Evolutionary conservation across 2,329 filamentous ascomycete species (phyloP).

Genomic region (Pseudogymnoascus sp.): DNA sequence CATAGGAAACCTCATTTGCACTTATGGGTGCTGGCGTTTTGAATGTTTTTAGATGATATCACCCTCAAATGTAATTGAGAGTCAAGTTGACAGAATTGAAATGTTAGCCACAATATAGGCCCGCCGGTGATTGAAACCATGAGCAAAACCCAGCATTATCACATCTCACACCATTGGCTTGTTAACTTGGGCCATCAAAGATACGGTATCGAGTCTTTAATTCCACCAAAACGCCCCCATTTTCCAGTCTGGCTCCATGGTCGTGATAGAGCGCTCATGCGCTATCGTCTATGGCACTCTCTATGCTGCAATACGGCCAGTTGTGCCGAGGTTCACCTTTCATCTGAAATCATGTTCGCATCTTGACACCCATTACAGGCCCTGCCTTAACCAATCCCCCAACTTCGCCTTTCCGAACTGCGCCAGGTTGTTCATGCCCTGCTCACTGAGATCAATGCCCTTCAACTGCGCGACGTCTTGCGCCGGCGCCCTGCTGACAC

Average conservation of each 20-base stretch:
- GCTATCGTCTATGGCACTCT: constrained; percentile 2
- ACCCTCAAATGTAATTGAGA: neutral
- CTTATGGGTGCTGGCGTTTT: neutral
- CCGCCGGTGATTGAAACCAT: neutral
- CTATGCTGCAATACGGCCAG: constrained; percentile 7
- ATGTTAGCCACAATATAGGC: neutral
- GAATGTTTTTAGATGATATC: neutral
- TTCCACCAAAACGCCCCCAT: constrained; percentile 12
- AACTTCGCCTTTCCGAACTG: constrained; percentile 90
- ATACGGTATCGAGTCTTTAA: constrained; percentile 11
- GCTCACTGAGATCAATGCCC: constrained; percentile 91
- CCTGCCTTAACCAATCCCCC: constrained; percentile 84
- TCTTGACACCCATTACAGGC: constrained; percentile 46
- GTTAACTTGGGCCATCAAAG: neutral
- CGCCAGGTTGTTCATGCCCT: constrained; percentile 88
- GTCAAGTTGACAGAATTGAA: neutral
- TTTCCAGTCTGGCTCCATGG: constrained; percentile 4
- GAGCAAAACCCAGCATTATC: neutral
- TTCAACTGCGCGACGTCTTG: constrained; percentile 85
- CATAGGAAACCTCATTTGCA: neutral
- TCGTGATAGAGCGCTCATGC: neutral
- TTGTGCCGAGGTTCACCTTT: neutral
- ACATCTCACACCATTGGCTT: neutral
- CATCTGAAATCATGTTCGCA: constrained; percentile 26
- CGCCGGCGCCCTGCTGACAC: constrained; percentile 85